phyloP scores from a whole-genome alignment of 2,329 filamentous ascomycete genomes.

The Pyrenochaeta sp. region DNA sequence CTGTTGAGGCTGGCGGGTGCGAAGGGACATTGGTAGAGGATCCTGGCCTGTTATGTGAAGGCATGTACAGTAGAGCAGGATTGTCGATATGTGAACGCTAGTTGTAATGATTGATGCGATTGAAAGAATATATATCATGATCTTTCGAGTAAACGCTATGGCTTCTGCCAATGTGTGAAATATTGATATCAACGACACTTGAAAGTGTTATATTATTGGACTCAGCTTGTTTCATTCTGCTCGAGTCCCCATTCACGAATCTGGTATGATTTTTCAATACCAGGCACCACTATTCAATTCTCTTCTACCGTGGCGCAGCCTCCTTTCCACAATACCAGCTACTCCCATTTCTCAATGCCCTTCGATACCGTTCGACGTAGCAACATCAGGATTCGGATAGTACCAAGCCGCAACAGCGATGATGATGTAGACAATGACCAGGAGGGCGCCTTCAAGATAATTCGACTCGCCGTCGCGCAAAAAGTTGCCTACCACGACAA shows the following conservation, averaged over 20 bases:
- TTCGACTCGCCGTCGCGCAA: constrained; percentile 88
- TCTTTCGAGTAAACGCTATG: too few relatives aligned
- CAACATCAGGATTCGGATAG: constrained; percentile 62
- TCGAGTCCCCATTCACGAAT: too few relatives aligned
- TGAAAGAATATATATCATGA: too few relatives aligned
- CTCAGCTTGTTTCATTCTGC: too few relatives aligned
- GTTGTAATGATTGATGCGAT: too few relatives aligned
- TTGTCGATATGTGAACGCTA: neutral
- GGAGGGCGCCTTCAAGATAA: constrained; percentile 84
- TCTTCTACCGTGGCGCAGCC: too few relatives aligned
- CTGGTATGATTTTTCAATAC: too few relatives aligned
- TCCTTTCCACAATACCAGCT: too few relatives aligned
- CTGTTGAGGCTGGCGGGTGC: constrained; percentile 33
- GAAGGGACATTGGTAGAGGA: constrained; percentile 12
- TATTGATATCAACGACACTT: too few relatives aligned
- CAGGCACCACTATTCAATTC: too few relatives aligned
- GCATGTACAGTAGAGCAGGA: constrained; percentile 3
- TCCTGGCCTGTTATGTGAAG: neutral
- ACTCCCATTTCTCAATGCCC: constrained; percentile 3
- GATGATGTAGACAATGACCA: constrained; percentile 73
- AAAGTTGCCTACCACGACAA: constrained; percentile 88
- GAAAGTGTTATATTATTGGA: too few relatives aligned
- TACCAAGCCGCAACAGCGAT: constrained; percentile 68
- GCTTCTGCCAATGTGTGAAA: too few relatives aligned
- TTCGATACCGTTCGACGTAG: constrained; percentile 36